phyloP scores from a whole-genome alignment of 148 eudicot species.

The Amaranthus hypochondriacus region DNA sequence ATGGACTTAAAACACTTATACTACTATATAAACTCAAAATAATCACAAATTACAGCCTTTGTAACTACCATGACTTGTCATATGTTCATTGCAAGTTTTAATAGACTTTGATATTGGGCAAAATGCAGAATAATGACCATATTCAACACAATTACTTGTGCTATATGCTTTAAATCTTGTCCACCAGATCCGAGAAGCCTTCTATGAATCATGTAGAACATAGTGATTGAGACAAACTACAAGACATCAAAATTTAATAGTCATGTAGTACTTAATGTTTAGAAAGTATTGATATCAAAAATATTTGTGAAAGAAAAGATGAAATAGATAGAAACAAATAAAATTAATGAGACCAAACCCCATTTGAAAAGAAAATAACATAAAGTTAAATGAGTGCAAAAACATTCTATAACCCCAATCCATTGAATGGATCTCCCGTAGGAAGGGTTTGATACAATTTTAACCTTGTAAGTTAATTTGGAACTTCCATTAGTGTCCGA shows the following conservation, averaged over 20 bases:
- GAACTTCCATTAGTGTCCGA: neutral
- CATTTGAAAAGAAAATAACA: too few relatives aligned
- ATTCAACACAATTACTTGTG: conserved; percentile 51
- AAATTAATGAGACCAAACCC: too few relatives aligned
- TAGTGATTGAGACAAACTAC: conserved; percentile 76
- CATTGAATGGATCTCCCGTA: too few relatives aligned
- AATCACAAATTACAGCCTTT: neutral
- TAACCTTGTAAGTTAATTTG: neutral
- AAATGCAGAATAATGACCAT: conserved; percentile 41
- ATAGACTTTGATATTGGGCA: neutral
- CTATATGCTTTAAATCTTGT: conserved; percentile 54
- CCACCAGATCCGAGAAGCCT: conserved; percentile 44
- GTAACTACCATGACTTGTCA: neutral
- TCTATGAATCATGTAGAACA: conserved; percentile 70
- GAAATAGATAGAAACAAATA: too few relatives aligned
- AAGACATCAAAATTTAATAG: neutral
- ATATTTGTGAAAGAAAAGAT: too few relatives aligned
- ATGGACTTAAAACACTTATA: neutral
- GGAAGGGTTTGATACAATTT: too few relatives aligned
- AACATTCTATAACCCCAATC: too few relatives aligned
- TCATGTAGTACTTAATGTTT: neutral
- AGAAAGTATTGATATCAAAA: neutral
- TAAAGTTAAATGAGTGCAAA: too few relatives aligned
- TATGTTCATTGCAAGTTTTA: neutral
- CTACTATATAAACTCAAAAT: neutral